Percentiles rank a stretch among this genome's conserved stretches.
These are phyloP conservation scores for Tolypocladium ophioglossoides DNA, from an alignment of 2,329 filamentous ascomycete species.

Conservation along the genomic window DNA sequence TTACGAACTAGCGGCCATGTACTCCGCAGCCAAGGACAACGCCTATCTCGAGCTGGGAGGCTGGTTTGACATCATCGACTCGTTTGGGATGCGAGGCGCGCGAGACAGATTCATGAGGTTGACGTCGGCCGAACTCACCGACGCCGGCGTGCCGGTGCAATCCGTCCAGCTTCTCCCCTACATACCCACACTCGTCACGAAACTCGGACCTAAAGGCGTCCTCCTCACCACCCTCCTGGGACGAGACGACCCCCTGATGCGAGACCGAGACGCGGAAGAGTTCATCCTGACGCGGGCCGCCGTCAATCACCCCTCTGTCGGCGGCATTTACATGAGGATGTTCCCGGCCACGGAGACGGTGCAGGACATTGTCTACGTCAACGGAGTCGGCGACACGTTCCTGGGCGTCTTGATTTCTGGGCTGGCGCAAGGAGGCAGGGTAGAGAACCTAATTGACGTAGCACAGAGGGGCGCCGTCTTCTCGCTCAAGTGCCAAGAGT, in stretches of 20 bases:
- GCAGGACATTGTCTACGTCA: conserved; percentile 72
- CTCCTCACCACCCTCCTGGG: conserved; percentile 62
- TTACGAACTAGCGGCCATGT: conserved; percentile 72
- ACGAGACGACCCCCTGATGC: conserved; percentile 57
- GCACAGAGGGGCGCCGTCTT: conserved; percentile 74
- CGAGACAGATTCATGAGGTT: conserved; percentile 60
- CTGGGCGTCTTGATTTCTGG: conserved; percentile 76
- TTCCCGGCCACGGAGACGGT: conserved; percentile 60
- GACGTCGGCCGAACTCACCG: conserved; percentile 58
- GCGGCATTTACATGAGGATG: conserved; percentile 73
- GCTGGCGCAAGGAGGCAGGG: conserved; percentile 47
- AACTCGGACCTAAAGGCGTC: conserved; percentile 67
- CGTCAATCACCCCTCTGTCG: conserved; percentile 40
- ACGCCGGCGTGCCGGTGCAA: conserved; percentile 75
- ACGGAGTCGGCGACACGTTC: conserved; percentile 91
- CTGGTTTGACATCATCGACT: conserved; percentile 77
- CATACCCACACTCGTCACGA: conserved; percentile 75
- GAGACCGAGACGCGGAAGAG: conserved; percentile 47
- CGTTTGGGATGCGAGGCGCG: conserved; percentile 65
- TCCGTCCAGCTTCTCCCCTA: conserved; percentile 78
- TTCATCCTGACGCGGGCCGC: conserved; percentile 61
- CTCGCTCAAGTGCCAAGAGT: conserved; percentile 64
- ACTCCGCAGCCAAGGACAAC: conserved; percentile 54
- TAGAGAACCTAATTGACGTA: conserved; percentile 57
- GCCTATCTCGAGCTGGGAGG: conserved; percentile 56